Evolutionary conservation across 805 yeast species (phyloP).

Genomic region (Ogataea henricii): DNA sequence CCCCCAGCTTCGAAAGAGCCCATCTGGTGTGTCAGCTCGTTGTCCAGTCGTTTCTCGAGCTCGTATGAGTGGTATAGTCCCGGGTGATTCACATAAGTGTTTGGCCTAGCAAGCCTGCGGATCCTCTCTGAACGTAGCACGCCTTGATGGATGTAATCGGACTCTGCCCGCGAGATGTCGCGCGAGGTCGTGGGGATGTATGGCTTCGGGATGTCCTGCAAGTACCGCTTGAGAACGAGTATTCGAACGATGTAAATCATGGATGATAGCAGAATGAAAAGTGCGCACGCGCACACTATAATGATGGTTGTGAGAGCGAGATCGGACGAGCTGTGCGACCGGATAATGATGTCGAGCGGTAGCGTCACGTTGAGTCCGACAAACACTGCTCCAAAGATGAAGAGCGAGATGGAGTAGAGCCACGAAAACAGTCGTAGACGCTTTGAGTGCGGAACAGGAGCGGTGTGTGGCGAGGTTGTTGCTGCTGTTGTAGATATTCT

Average conservation of each 20-base stretch:
- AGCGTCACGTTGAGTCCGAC: constrained; percentile 68
- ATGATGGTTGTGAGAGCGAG: constrained; percentile 81
- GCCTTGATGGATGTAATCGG: constrained; percentile 41
- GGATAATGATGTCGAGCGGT: constrained; percentile 76
- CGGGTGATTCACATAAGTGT: constrained; percentile 47
- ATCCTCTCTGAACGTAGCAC: constrained; percentile 46
- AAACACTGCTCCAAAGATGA: constrained; percentile 42
- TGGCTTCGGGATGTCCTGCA: constrained; percentile 76
- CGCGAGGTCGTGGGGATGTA: constrained; percentile 69
- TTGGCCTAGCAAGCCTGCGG: constrained; percentile 43
- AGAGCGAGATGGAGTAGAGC: constrained; percentile 48
- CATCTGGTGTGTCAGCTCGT: constrained; percentile 6
- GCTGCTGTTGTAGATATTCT: too few relatives aligned
- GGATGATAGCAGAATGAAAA: constrained; percentile 53
- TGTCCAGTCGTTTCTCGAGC: constrained; percentile 2
- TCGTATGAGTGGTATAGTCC: constrained; percentile 42
- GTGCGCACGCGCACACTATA: constrained; percentile 69
- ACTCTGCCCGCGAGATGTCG: constrained; percentile 55
- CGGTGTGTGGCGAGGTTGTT: too few relatives aligned
- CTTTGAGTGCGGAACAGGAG: constrained; percentile 24
- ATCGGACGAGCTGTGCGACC: constrained; percentile 52
- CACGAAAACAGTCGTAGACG: constrained; percentile 37
- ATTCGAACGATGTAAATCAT: constrained; percentile 61
- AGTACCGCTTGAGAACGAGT: constrained; percentile 52
- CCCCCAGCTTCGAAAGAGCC: background rate